Evolutionary conservation across 2,329 filamentous ascomycete species (phyloP).

Genomic region (Neocucurbitaria cava): DNA sequence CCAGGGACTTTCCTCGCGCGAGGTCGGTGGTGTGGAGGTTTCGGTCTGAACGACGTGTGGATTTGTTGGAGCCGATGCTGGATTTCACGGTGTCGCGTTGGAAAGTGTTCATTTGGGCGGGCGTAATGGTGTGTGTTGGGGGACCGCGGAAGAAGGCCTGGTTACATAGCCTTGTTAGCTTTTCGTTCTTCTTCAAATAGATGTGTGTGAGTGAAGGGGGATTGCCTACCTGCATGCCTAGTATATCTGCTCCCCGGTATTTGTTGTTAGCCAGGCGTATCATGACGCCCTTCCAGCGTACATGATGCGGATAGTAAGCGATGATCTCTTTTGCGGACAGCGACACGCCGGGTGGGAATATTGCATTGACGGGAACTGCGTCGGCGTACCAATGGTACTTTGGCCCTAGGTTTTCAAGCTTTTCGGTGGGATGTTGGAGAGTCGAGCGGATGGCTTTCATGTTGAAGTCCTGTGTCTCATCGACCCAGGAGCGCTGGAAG

Average conservation of each 20-base stretch:
- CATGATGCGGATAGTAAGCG: conserved; percentile 39
- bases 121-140: conserved; percentile 4
- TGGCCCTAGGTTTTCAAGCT: background rate
- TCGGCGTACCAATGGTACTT: conserved; percentile 28
- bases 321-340: conserved; percentile 34
- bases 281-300: conserved; percentile 30
- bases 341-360: conserved; percentile 35
- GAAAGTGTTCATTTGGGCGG: conserved; percentile 15
- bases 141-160: conserved; percentile 28
- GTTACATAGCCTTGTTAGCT: background rate
- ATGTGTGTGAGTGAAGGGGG: no score
- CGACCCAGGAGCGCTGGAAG: conserved; percentile 24
- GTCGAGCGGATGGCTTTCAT: conserved; percentile 6
- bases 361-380: conserved; percentile 24
- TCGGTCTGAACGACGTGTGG: no score
- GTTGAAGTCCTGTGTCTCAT: conserved; percentile 28
- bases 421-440: background rate
- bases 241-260: conserved; percentile 26
- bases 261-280: conserved; percentile 31
- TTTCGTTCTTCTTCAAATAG: no score
- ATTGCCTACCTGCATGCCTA: conserved; percentile 25
- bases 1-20: conserved; percentile 6
- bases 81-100: conserved; percentile 21
- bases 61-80: no score
- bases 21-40: conserved; percentile 22